A percentile compares a stretch with the other conserved stretches of the same genome.
These are phyloP conservation scores for Coelastrella sp. DNA, from an alignment of 139 green algal species.

Conservation along the genomic window DNA sequence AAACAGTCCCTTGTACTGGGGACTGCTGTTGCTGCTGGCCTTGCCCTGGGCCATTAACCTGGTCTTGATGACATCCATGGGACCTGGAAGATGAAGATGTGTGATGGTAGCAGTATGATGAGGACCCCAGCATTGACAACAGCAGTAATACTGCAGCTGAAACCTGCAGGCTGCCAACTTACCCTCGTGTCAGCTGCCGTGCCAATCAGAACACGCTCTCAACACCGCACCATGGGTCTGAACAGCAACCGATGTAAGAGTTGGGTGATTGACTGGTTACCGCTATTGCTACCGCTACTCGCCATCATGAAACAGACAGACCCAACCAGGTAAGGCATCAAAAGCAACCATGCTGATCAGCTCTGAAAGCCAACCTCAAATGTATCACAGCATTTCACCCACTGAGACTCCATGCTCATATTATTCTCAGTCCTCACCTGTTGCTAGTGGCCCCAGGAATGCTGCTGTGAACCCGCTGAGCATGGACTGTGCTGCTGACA, in stretches of 20 bases:
- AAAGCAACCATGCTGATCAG: not conserved
- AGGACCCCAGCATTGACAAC: not conserved
- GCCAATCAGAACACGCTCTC: too few species aligned
- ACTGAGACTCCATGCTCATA: not conserved
- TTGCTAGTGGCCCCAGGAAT: conserved; percentile 85
- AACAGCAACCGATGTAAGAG: too few species aligned
- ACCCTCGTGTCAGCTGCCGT: too few species aligned
- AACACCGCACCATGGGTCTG: too few species aligned
- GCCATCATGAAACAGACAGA: too few species aligned
- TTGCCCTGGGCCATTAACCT: conserved; percentile 90
- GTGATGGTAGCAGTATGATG: not conserved
- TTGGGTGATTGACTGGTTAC: too few species aligned
- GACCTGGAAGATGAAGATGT: conserved; percentile 55
- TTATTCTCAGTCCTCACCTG: conserved; percentile 57
- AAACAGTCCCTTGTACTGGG: conserved; percentile 87
- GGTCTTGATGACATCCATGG: conserved; percentile 97
- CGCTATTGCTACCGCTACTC: too few species aligned
- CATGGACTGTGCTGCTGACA: conserved; percentile 79
- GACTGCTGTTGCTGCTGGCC: conserved; percentile 48
- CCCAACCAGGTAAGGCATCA: too few species aligned
- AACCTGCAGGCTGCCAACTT: too few species aligned
- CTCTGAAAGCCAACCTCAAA: not conserved
- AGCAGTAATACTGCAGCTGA: too few species aligned
- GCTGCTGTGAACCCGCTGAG: conserved; percentile 88
- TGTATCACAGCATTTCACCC: not conserved